These are phyloP conservation scores for Lomentospora prolificans DNA, from an alignment of 2,329 filamentous ascomycete species.

Conservation along the genomic window DNA sequence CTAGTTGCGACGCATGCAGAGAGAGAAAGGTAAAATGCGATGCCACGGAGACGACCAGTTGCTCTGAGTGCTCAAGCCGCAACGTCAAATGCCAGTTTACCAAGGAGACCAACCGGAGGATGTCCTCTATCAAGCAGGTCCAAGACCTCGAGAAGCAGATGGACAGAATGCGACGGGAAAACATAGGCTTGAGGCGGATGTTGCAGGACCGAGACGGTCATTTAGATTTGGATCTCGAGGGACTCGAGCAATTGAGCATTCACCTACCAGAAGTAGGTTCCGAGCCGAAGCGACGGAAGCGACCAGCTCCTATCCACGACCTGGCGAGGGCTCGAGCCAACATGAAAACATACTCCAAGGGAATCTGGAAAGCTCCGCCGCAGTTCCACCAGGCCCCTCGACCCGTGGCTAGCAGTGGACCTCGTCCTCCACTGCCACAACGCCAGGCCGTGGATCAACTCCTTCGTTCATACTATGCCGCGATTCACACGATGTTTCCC, in stretches of 20 bases:
- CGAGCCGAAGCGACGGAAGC: slow-evolving; percentile 53
- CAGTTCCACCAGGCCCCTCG: slow-evolving; percentile 49
- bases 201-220: slow-evolving; percentile 41
- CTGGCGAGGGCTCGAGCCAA: slow-evolving; percentile 63
- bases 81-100: slow-evolving; percentile 98
- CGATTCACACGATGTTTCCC: slow-evolving; percentile 71
- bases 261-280: slow-evolving; percentile 57
- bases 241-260: slow-evolving; percentile 37
- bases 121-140: slow-evolving; percentile 99
- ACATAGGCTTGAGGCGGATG: slow-evolving; percentile 60
- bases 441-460: slow-evolving; percentile 62
- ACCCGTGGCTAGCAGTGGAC: slow-evolving; percentile 39
- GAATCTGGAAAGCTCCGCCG: slow-evolving; percentile 69
- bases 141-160: slow-evolving; percentile 94
- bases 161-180: slow-evolving; percentile 68
- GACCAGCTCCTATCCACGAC: slow-evolving; percentile 54
- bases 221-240: slow-evolving; percentile 38
- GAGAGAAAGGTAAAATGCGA: slow-evolving; percentile 85
- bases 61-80: slow-evolving; percentile 92
- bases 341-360: slow-evolving; percentile 62
- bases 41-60: slow-evolving; percentile 90
- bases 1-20: slow-evolving; percentile 92
- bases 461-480: slow-evolving; percentile 64
- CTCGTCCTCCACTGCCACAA: slow-evolving; percentile 58
- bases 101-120: slow-evolving; percentile 94